Evolutionary conservation across 1,284 basidiomycete species (phyloP).

Genomic region (Tylopilus sp.): DNA sequence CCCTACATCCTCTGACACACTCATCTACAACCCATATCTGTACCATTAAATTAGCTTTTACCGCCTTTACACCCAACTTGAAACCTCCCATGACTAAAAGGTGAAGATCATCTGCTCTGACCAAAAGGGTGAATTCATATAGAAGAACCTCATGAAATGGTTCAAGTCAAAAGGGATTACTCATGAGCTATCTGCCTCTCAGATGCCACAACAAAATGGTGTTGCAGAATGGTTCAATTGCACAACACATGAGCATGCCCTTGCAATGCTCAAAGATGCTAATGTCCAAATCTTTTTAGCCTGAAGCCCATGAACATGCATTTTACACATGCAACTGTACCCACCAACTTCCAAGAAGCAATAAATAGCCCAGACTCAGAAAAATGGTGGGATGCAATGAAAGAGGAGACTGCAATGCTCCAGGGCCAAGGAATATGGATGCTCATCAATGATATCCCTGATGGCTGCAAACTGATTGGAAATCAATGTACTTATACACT

Average conservation of each 20-base stretch:
- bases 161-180: not conserved
- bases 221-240: slow-evolving; percentile 5
- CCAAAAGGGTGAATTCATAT: not conserved
- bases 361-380: too few species aligned
- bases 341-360: too few species aligned
- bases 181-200: slow-evolving; percentile 3
- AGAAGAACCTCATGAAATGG: not conserved
- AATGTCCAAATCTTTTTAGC: not conserved
- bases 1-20: too few species aligned
- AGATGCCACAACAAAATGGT: slow-evolving; percentile 11
- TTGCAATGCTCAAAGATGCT: slow-evolving; percentile 1
- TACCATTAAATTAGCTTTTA: not conserved
- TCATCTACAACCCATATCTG: slow-evolving; percentile 4
- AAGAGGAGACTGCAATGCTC: slow-evolving; percentile 40
- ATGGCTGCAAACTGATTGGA: slow-evolving; percentile 36
- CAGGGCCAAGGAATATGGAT: slow-evolving; percentile 36
- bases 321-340: too few species aligned
- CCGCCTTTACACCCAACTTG: too few species aligned
- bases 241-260: not conserved
- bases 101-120: slow-evolving; percentile 9
- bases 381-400: slow-evolving; percentile 44
- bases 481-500: slow-evolving; percentile 47
- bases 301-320: slow-evolving; percentile 2
- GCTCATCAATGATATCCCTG: slow-evolving; percentile 31
- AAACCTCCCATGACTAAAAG: not conserved